phyloP scores from a whole-genome alignment of 2,329 filamentous ascomycete genomes.

The Diaporthe sp. region DNA sequence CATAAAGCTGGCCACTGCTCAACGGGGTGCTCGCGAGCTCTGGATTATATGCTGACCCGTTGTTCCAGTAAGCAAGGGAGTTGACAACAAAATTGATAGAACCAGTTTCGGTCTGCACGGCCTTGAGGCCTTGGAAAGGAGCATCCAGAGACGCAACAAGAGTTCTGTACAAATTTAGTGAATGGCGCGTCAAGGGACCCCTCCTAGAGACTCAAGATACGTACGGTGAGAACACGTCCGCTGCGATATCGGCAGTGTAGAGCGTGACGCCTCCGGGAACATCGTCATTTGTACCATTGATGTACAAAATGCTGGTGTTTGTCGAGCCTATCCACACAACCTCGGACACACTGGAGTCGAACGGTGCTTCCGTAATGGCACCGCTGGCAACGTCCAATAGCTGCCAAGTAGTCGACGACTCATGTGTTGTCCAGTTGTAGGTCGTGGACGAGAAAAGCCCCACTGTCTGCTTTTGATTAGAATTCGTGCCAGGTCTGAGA shows the following conservation, averaged over 20 bases:
- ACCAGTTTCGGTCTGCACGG: constrained; percentile 49
- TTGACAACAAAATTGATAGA: constrained; percentile 58
- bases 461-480: background rate
- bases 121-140: constrained; percentile 56
- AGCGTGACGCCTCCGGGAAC: constrained; percentile 56
- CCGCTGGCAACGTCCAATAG: constrained; percentile 16
- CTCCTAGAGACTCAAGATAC: background rate
- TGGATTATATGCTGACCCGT: constrained; percentile 71
- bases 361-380: constrained; percentile 2
- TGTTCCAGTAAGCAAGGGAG: constrained; percentile 64
- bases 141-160: constrained; percentile 54
- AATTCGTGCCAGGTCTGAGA: no score
- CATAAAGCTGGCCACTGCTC: constrained; percentile 69
- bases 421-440: constrained; percentile 11
- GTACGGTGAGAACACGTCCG: constrained; percentile 41
- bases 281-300: constrained; percentile 63
- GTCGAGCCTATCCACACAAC: constrained; percentile 69
- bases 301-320: constrained; percentile 61
- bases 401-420: constrained; percentile 15
- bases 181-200: background rate
- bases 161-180: constrained; percentile 42
- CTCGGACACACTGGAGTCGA: constrained; percentile 55
- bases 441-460: constrained; percentile 19
- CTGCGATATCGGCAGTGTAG: constrained; percentile 54
- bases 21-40: constrained; percentile 60